Percentiles rank a stretch among this genome's conserved stretches.
Conservation (phyloP, 257 asterid genomes). For the Solanum corneliomulleri region DNA sequence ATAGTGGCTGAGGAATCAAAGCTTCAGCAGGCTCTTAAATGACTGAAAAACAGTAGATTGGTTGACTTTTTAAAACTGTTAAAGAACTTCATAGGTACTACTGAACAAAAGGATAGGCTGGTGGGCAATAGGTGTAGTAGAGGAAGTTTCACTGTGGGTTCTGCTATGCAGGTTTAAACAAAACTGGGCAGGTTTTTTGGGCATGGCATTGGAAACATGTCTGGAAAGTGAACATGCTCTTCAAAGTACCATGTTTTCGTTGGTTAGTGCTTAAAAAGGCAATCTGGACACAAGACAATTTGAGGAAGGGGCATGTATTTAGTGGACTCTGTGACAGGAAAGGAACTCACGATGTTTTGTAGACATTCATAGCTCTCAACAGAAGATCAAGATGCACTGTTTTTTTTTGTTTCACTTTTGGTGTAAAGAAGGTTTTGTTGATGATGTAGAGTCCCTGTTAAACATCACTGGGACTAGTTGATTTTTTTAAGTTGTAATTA, state of each 20-base stretch:
- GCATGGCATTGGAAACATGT: background rate
- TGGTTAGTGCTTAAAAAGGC: background rate
- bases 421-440: background rate
- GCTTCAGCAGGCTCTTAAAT: background rate
- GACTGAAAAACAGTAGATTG: background rate
- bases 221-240: background rate
- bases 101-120: background rate
- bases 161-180: background rate
- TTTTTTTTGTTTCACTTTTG: background rate
- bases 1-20: background rate
- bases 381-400: background rate
- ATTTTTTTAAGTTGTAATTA: background rate
- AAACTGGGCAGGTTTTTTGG: background rate
- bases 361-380: background rate
- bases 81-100: background rate
- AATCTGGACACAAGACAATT: background rate
- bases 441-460: background rate
- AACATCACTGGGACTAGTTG: background rate
- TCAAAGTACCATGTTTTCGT: background rate
- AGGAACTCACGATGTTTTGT: background rate
- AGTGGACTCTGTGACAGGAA: background rate
- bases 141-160: background rate
- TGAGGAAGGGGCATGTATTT: background rate
- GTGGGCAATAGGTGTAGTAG: background rate
- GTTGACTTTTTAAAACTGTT: background rate